Evolutionary conservation across 2,329 filamentous ascomycete genomes (phyloP).

Genomic region (Colletotrichum cordylinicola): DNA sequence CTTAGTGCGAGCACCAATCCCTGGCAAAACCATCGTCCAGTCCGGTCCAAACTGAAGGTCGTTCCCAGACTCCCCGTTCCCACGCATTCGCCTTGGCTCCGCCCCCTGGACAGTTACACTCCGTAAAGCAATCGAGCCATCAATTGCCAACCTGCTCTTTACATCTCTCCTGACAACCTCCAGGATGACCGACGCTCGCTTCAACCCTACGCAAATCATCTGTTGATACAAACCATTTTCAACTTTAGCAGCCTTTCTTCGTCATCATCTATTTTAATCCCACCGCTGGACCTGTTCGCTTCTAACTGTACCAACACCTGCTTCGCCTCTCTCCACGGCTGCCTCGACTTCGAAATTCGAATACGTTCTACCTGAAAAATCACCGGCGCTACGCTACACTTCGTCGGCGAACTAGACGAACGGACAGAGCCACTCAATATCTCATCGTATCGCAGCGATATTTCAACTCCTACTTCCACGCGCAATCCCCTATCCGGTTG

Average conservation of each 20-base stretch:
- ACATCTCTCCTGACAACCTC: not conserved
- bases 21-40: not conserved
- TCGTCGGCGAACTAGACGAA: not conserved
- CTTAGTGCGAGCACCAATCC: not conserved
- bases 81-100: not conserved
- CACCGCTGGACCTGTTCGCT: not conserved
- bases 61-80: not conserved
- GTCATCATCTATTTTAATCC: not conserved
- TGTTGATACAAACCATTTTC: not conserved
- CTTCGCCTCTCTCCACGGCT: not conserved
- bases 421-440: not conserved
- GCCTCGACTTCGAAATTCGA: not conserved
- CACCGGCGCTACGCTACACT: not conserved
- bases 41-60: not conserved
- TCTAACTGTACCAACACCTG: not conserved
- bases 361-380: not conserved
- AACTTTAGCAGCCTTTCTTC: not conserved
- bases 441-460: not conserved
- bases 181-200: constrained; percentile 21
- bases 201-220: not conserved
- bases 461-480: not conserved
- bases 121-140: not conserved
- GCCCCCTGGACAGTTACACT: not conserved
- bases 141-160: not conserved
- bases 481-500: not conserved